A percentile compares a stretch with the other conserved stretches of the same genome.
Evolutionary conservation across 768 basidiomycete genomes (phyloP).

Genomic region (Russula ochroleuca): DNA sequence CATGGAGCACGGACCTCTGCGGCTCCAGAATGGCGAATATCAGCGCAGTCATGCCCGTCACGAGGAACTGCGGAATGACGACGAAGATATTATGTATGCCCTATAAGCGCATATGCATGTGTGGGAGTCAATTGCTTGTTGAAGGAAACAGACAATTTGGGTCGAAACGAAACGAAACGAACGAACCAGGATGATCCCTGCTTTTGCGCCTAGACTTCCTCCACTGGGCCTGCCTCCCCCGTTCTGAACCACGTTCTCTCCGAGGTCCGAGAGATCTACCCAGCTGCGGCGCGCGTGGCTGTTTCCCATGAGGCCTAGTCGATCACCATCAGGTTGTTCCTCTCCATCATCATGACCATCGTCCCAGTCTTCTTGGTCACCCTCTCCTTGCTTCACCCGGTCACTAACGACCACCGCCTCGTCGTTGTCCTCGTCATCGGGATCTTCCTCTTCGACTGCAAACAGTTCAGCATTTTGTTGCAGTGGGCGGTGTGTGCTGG

Average conservation of each 20-base stretch:
- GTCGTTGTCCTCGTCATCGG: conserved; percentile 30
- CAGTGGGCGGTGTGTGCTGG: conserved; percentile 31
- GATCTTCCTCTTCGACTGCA: conserved; percentile 30
- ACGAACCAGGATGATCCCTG: conserved; percentile 79
- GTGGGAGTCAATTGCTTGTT: conserved; percentile 6
- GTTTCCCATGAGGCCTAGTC: conserved; percentile 25
- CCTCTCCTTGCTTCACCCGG: conserved; percentile 22
- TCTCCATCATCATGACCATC: conserved; percentile 30
- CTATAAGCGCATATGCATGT: conserved; percentile 38
- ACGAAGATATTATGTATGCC: conserved; percentile 95
- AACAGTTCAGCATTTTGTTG: conserved; percentile 33
- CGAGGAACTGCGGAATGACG: conserved; percentile 91
- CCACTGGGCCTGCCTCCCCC: neutral
- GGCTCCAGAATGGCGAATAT: conserved; percentile 86
- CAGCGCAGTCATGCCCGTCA: conserved; percentile 79
- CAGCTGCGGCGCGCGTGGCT: conserved; percentile 23
- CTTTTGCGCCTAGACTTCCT: conserved; percentile 63
- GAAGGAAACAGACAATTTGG: neutral
- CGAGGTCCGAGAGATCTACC: conserved; percentile 18
- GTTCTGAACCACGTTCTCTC: conserved; percentile 3
- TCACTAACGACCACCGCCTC: conserved; percentile 15
- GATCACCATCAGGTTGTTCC: conserved; percentile 17
- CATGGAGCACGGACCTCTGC: conserved; percentile 38
- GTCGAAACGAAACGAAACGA: no score
- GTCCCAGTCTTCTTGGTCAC: conserved; percentile 32